These are phyloP conservation scores for Pseudogymnoascus verrucosus DNA, from an alignment of 2,329 filamentous ascomycete species.

Conservation along the genomic window DNA sequence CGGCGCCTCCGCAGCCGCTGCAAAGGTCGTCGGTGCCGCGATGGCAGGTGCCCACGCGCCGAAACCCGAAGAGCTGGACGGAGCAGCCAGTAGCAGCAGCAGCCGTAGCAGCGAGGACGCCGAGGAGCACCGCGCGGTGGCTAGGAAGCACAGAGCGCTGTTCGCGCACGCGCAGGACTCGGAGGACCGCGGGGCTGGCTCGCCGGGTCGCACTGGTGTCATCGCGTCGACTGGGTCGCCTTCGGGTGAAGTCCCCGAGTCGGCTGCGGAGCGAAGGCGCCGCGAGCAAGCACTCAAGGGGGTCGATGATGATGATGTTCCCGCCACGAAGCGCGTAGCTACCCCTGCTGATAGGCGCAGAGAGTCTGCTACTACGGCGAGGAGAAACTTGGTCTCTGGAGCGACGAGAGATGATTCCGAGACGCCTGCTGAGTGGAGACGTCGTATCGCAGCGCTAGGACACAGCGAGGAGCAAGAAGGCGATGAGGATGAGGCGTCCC, in stretches of 20 bases:
- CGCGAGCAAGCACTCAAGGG: constrained; percentile 48
- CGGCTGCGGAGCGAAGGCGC: constrained; percentile 60
- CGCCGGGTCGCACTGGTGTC: constrained; percentile 14
- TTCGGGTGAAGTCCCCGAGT: constrained; percentile 42
- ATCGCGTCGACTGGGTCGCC: constrained; percentile 26
- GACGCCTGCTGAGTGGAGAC: constrained; percentile 65
- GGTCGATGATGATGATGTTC: constrained; percentile 33
- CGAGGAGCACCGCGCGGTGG: not conserved
- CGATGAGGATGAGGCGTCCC: constrained; percentile 16
- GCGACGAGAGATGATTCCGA: constrained; percentile 42
- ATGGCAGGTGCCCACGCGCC: constrained; percentile 18
- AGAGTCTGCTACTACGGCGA: not conserved
- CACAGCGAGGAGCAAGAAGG: constrained; percentile 30
- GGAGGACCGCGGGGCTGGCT: constrained; percentile 29
- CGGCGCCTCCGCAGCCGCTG: constrained; percentile 11
- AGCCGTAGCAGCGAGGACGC: constrained; percentile 4
- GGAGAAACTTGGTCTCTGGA: not conserved
- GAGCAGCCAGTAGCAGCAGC: not conserved
- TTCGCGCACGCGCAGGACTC: constrained; percentile 24
- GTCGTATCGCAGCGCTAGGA: constrained; percentile 67
- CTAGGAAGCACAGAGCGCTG: constrained; percentile 26
- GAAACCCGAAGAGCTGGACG: not conserved
- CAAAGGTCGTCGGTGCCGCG: constrained; percentile 16
- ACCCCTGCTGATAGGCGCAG: constrained; percentile 8
- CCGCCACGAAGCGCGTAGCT: constrained; percentile 14